Base-by-base conservation (phyloP, 768 basidiomycete species). In the Sarcomyxa edulis region DNA sequence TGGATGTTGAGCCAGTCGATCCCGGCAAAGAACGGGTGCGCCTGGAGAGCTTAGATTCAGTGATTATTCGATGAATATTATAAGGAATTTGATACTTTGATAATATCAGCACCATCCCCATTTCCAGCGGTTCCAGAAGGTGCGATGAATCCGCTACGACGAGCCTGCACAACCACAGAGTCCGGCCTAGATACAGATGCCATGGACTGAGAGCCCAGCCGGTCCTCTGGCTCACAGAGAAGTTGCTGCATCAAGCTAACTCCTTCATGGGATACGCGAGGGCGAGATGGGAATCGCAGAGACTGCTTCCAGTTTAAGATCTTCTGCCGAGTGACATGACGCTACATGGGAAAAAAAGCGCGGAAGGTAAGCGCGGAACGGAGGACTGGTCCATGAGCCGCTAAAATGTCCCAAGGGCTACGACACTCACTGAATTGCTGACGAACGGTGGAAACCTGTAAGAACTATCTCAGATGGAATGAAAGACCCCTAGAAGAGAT, bases 291-390 rank as follows among this genome's bases (percentile, higher is more conserved):
- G 62, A 97, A 98, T 43, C 84, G 82, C 48, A 97, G 72, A 18
- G 84, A 76, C 56, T 84, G 82, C 46, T 81, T 82, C 93, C 94
- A 98, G 66, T 93, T 93, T 52, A 97, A 68, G 60, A 98, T 97
- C 71, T 95, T 98, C 68, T 96, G 91, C 44, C 94, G 76, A 39
- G 94, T 97, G 54, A 91, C 79, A 63, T 95, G 93, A 20, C 95
- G 78, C 87, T 91, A 51, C 36, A 48, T n/a, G n/a, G n/a, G 39
- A 43, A 24, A 28, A 26, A 39, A 30, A 47, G 19, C 45, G 32
- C 44, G 37, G 24, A 42, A 46, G 40, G 43, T 48, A 36, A 41
- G 48, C 37, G 44, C 20, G 50, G 45, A 39, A 26, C 42, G 37
- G 43, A 18, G 30, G 44, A 36, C 39, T 32, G 23, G 21, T 6